Percentiles rank a stretch among this genome's conserved stretches.
phyloP scores from a whole-genome alignment of 306 rosid species.

The Coriaria nepalensis region DNA sequence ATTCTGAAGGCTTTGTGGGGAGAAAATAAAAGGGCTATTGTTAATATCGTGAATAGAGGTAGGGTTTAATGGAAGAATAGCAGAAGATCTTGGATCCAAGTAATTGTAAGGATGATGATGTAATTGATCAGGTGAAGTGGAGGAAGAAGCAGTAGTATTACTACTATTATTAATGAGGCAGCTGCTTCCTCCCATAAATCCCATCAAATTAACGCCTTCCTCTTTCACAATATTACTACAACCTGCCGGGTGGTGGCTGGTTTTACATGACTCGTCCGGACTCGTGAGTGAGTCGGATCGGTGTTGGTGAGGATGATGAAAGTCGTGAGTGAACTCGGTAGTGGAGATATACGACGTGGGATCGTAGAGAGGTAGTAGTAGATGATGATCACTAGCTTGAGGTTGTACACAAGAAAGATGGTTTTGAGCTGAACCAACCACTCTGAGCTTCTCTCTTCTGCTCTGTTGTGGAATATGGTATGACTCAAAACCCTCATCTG shows the following conservation, averaged over 20 bases:
- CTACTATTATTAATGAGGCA: constrained; percentile 14
- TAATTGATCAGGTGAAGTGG: constrained; percentile 9
- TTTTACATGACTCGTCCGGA: constrained; percentile 7
- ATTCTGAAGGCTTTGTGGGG: constrained; percentile 21
- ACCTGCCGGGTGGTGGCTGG: constrained; percentile 1
- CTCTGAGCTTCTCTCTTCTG: constrained; percentile 65
- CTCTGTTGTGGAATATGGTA: constrained; percentile 79
- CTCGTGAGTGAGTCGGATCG: constrained; percentile 27
- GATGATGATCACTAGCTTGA: background rate
- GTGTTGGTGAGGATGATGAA: background rate
- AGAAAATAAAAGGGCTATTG: constrained; percentile 29
- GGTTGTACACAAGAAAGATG: constrained; percentile 13
- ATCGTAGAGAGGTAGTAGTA: constrained; percentile 30
- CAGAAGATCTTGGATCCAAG: constrained; percentile 34
- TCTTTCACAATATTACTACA: constrained; percentile 13
- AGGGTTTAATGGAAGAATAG: constrained; percentile 18
- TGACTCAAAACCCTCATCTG: constrained; percentile 42
- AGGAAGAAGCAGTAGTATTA: constrained; percentile 17
- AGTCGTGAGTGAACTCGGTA: too few species aligned
- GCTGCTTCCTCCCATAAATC: constrained; percentile 22
- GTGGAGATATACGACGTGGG: constrained; percentile 24
- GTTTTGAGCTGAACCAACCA: constrained; percentile 16
- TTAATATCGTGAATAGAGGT: constrained; percentile 25
- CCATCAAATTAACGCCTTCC: constrained; percentile 36
- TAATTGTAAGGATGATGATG: constrained; percentile 21